A percentile compares a stretch with the other conserved stretches of the same genome.
Evolutionary conservation across 169 alveolate genomes (phyloP).

Genomic region (Cryptosporidium ubiquitum): DNA sequence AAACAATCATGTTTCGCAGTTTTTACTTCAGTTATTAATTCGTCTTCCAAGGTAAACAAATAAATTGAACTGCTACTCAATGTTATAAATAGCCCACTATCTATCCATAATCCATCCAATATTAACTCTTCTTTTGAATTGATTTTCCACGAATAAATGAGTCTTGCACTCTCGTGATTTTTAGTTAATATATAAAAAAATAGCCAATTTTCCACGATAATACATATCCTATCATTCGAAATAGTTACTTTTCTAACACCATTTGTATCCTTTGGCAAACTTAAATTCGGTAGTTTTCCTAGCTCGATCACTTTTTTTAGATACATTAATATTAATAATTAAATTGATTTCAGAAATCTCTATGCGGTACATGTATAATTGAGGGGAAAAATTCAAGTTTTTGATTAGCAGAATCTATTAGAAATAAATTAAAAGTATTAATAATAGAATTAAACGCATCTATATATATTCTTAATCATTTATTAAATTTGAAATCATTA

Average conservation of each 20-base stretch:
- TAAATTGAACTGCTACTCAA: background rate
- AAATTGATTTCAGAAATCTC: background rate
- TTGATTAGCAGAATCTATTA: background rate
- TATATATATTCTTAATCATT: background rate
- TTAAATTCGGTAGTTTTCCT: background rate
- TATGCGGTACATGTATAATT: background rate
- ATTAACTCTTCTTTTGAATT: constrained; percentile 4
- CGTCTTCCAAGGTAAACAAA: constrained; percentile 2
- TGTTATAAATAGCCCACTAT: background rate
- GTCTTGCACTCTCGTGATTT: background rate
- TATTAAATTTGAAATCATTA: background rate
- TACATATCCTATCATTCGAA: background rate
- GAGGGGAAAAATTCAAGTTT: background rate
- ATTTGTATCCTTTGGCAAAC: background rate
- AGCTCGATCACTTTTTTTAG: constrained; percentile 20
- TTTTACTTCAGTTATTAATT: background rate
- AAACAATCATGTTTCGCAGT: background rate
- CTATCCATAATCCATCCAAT: constrained; percentile 1
- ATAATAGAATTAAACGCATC: background rate
- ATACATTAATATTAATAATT: constrained; percentile 18
- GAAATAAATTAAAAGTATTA: too few species aligned
- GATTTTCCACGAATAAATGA: constrained; percentile 1
- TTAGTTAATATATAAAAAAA: constrained; percentile 1
- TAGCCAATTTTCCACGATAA: background rate
- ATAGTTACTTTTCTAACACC: constrained; percentile 9